Base-by-base conservation (phyloP, 257 asterid species). In the Linderniella brevidens region DNA sequence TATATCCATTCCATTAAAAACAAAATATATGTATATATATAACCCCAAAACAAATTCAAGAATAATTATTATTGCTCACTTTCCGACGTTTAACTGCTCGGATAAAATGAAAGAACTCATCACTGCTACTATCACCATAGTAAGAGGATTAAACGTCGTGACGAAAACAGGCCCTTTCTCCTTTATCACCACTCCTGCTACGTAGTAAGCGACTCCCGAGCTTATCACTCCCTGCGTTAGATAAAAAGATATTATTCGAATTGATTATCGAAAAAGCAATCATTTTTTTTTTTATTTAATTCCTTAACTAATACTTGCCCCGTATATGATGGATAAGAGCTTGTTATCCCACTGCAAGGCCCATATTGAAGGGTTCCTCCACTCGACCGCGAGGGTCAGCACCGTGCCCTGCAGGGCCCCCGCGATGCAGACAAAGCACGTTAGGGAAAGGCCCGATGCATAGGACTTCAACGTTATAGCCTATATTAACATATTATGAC, bases 131-230 rank as follows among this genome's bases (percentile, higher is more conserved):
- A 78, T 50, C 52, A 78, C 59, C 83, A 78, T 66, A 46, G 49
- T 71, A 9, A 72, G 11, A 57, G 90, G 90, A 20, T 42, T 57
- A 36, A 75, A 78, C 3, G 80, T 67, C 0, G 90, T 71, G 32
- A 69, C 69, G 17, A 78, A 75, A 55, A 78, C 80, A 0, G 84
- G 88, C 1, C 84, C 88, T 12, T 72, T 67, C 9, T 69, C 69
- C 54, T 69, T 75, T 69, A 73, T 70, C 40, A 74, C 51, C 0
- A 61, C 39, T 49, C 82, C 87, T 1, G 73, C 54, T 4, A 77
- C 20, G 19, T 73, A 74, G 19, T 63, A 74, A 20, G 65, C 49
- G 3, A 73, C 50, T 19, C 82, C 87, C 3, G 79, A 77, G 3
- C 67, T 35, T 5, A 77, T 44, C 37, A 74, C 17, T 52, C 82